Evolutionary conservation across 768 basidiomycete genomes (phyloP), one percentile per base, ranked within the genome.

Genomic region (Cantharellus cinnabarinus): DNA sequence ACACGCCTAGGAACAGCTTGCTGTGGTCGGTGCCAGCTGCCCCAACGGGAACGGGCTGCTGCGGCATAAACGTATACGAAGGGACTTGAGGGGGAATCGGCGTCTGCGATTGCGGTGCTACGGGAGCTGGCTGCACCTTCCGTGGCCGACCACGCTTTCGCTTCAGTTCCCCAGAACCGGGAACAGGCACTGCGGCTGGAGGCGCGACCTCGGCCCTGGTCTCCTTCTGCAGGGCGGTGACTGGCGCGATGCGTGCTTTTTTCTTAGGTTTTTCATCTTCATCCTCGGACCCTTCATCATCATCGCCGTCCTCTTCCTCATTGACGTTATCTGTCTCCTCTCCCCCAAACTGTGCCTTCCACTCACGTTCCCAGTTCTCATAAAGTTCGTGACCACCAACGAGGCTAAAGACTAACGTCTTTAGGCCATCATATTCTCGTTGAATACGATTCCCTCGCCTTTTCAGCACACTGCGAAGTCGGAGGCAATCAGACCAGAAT

Each of bases 61-160:
- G 20, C 20, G 20, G 20, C 20, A 29, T 29, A 29, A 29, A 29
- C 20, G 29, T 56, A 48, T 38, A 44, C 55, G 14, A 35, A 42
- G 40, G 60, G 35, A 39, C 34, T 14, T 15, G 60, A 38, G 29
- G 37, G 29, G 56, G 10, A 20, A 15, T 4, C 58, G 14, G 50
- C 38, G 39, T 44, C 20, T 48, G 37, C 14, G 58, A 56, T 37
- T 14, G 59, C 35, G 7, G 56, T 2, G 39, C 4, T 38, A 4
- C 63, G 61, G 5, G 64, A 62, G 76, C 73, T 0, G 78, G 72
- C 5, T 77, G 73, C 52, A 80, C 75, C 71, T 89, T 89, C 64
- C 85, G 77, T 14, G 88, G 88, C 39, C 88, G 71, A 10, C 88
- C 88, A 4, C 88, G 77, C 72, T 90, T 90, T 64, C 86, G 76